A percentile compares a stretch with the other conserved stretches of the same genome.
phyloP scores from a whole-genome alignment of 2,329 filamentous ascomycete genomes.

The Lasiodiplodia sp. region DNA sequence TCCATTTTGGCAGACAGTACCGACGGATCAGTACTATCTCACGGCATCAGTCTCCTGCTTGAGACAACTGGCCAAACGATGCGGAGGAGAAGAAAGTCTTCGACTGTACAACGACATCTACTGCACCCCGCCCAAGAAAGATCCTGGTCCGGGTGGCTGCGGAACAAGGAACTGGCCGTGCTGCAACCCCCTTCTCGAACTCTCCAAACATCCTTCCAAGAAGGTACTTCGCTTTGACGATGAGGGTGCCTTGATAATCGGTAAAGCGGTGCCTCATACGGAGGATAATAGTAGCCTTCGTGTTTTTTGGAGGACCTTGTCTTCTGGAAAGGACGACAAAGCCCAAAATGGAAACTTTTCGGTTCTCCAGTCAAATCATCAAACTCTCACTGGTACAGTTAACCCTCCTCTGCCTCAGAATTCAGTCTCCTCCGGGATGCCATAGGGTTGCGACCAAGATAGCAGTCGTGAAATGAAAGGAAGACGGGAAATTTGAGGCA shows the following conservation, averaged over 20 bases:
- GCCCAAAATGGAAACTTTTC: not conserved
- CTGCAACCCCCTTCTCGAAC: not conserved
- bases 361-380: not conserved
- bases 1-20: not conserved
- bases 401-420: no score
- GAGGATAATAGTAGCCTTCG: not conserved
- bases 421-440: no score
- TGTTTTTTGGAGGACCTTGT: not conserved
- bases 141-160: not conserved
- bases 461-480: no score
- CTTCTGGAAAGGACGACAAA: not conserved
- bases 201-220: not conserved
- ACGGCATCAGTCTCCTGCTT: not conserved
- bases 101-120: not conserved
- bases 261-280: not conserved
- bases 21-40: not conserved
- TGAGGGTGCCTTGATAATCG: not conserved
- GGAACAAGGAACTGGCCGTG: not conserved
- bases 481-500: no score
- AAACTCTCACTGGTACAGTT: not conserved
- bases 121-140: not conserved
- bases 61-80: not conserved
- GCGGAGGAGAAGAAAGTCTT: not conserved
- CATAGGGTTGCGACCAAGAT: no score
- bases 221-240: fast-evolving